phyloP scores from a whole-genome alignment of 2,329 filamentous ascomycete species.

The Fusarium hostae region DNA sequence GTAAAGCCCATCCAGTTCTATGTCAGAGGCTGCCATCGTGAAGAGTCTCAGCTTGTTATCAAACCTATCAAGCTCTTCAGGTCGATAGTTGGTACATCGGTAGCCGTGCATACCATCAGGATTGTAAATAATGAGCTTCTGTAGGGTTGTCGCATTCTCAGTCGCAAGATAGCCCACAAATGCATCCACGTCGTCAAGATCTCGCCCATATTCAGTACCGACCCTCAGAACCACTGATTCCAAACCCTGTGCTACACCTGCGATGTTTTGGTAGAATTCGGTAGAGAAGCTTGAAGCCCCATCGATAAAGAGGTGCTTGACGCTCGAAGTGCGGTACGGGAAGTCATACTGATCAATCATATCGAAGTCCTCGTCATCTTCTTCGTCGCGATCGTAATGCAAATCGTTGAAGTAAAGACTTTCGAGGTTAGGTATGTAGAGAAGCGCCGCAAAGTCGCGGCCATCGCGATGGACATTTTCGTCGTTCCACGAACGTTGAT shows the following conservation, averaged over 20 bases:
- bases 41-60: not conserved
- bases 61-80: not conserved
- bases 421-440: constrained; percentile 12
- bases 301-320: constrained; percentile 24
- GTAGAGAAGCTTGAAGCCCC: fast-evolving
- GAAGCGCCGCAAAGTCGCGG: not conserved
- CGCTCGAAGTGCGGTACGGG: not conserved
- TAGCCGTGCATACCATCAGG: not conserved
- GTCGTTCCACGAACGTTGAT: not conserved
- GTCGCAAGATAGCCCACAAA: not conserved
- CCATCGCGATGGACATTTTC: not conserved
- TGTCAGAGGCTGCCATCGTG: not conserved
- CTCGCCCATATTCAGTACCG: fast-evolving
- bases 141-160: not conserved
- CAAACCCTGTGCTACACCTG: not conserved
- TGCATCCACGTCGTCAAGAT: not conserved
- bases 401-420: constrained; percentile 13
- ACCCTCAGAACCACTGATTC: constrained; percentile 2
- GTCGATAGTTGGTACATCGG: not conserved
- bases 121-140: constrained; percentile 22
- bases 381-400: not conserved
- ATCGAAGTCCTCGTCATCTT: not conserved
- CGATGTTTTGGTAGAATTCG: fast-evolving
- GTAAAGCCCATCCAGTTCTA: not conserved
- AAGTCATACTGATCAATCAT: not conserved